Evolutionary conservation across 108 stramenopile species (phyloP), one percentile per base, ranked within the genome.

Genomic region (Cyclotella distinguenda): DNA sequence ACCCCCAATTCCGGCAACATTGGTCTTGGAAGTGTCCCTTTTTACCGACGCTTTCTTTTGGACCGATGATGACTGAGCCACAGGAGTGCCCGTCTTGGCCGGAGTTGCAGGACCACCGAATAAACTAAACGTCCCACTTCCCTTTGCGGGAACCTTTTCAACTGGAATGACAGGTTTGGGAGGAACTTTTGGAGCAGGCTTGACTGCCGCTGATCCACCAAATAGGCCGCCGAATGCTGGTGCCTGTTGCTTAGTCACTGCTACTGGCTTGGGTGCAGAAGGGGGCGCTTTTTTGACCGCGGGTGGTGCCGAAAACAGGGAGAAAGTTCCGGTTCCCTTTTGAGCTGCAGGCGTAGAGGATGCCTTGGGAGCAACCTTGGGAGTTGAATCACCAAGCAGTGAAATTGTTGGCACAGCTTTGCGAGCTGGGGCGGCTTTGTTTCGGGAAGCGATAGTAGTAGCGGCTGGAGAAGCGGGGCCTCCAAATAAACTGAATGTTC

Each of bases 401-500:
- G 70, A 57, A 43, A 72, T 61, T 31, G 81, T 67, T 2, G 84
- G 72, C n/a, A n/a, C n/a, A 21, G 65, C 59, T 44, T 68, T 80
- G 27, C 70, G 70, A 9, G 50, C 62, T 57, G 70, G 70, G 6
- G 58, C 32, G 23, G 58, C 32, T 33, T 68, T 70, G 54, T 68
- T 60, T 26, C 47, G 56, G n/a, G 38, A n/a, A n/a, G n/a, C n/a
- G n/a, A n/a, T n/a, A n/a, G n/a, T n/a, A n/a, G n/a, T n/a, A n/a
- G n/a, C n/a, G n/a, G n/a, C n/a, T n/a, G 68, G 57, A 21, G 71
- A 44, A 22, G 69, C 49, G 0, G 70, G 34, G 18, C 66, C 72
- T 25, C 81, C 72, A 53, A 83, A 83, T 22, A 83, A 53, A 53
- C 59, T 74, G 52, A 83, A 68, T 6, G 79, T 81, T 45, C 77